phyloP scores from a whole-genome alignment of 1,139 yeast species.

The Yamadazyma pseudoaaseri region DNA sequence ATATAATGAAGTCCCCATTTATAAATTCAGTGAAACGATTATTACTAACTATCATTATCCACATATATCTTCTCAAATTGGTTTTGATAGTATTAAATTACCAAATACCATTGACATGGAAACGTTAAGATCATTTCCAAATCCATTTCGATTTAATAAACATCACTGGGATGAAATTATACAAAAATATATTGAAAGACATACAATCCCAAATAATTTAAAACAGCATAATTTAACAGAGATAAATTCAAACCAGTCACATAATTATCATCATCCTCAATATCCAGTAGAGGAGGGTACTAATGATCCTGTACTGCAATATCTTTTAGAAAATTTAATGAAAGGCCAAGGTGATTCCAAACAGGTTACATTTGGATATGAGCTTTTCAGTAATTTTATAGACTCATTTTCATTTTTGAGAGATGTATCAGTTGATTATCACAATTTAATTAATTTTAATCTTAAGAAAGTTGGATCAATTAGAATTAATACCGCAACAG shows the following conservation, averaged over 20 bases:
- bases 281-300: background rate
- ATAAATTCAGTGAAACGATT: constrained; percentile 16
- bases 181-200: background rate
- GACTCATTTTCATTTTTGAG: constrained; percentile 4
- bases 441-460: constrained; percentile 4
- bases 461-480: background rate
- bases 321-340: constrained; percentile 3
- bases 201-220: background rate
- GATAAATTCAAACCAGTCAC: background rate
- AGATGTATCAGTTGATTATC: constrained; percentile 8
- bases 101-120: background rate
- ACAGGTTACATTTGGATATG: constrained; percentile 3
- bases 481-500: constrained; percentile 6
- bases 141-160: background rate
- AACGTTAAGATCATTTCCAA: background rate
- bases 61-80: constrained; percentile 18
- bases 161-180: constrained; percentile 1
- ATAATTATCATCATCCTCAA: background rate
- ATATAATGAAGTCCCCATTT: constrained; percentile 24
- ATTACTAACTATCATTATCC: constrained; percentile 18
- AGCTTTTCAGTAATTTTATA: constrained; percentile 7
- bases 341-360: background rate
- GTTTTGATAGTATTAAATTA: constrained; percentile 1
- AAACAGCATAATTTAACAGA: too few relatives aligned
- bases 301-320: background rate